Evolutionary conservation across 2,329 filamentous ascomycete genomes (phyloP), one percentile per base, ranked within the genome.

Genomic region (Colletotrichum aenigma): DNA sequence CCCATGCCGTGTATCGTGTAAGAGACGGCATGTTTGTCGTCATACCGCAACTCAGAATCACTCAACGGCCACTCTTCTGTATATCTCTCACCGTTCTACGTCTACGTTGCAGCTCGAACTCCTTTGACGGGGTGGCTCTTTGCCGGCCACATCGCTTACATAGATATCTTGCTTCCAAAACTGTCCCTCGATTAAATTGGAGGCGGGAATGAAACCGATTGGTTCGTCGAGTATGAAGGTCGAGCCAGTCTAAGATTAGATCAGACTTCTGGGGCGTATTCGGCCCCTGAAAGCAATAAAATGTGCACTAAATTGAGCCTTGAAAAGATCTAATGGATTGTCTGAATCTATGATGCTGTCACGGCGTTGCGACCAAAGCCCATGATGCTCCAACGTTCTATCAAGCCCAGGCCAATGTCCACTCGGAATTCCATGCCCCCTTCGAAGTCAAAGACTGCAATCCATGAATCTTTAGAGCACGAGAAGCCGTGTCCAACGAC

Each of bases 361-460:
- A 18, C 38, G 38, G 8, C 2, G 2, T 2, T n/a, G 12, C n/a
- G n/a, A 1, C 43, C 3, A 4, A 0, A 52, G 43, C 16, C 16
- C 18, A 13, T 52, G 0, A n/a, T 21, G 10, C n/a, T 52, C n/a
- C 43, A 52, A 1, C 43, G 0, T 52, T 52, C 43, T 18, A 28
- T 65, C 24, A 76, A 24, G 70, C 52, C 74, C 74, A 76, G 30
- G 60, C 60, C 7, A 76, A 13, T 6, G 30, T 56, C 74, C 74
- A 75, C 4, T 24, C 60, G 12, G 38, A 28, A 3, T 36, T 56
- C 74, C 74, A 76, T 7, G 71, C 74, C 7, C 71, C 74, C 12
- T 32, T 34, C 21, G 62, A 55, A 18, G 71, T 75, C 8, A 43
- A 26, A 6, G 65, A 43, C 28, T 62, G 28, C 16, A 76, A 52